Evolutionary conservation across 108 stramenopile genomes (phyloP), one percentile per base, ranked within the genome.

Genomic region (Aurantiochytrium sp.): DNA sequence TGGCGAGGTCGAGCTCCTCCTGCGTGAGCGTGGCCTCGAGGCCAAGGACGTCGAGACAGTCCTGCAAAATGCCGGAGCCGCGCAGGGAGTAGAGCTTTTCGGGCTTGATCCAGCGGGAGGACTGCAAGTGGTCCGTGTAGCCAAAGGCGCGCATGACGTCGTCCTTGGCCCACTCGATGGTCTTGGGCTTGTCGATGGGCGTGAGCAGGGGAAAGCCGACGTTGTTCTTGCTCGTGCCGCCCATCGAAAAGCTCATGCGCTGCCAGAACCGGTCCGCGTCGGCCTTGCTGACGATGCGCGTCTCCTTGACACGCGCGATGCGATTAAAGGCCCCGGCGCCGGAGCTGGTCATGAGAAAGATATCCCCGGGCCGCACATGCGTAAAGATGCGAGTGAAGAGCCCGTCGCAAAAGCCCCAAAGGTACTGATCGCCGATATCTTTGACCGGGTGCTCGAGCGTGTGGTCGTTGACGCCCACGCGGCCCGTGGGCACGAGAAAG

Each of bases 371-470:
- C 12, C 73, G 39, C n/a, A 81, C 30, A 48, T 81, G 39, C 10
- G 30, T 48, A 81, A 81, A 81, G n/a, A 81, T 81, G 19, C 73
- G 73, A 27, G 73, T 27, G 32, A 81, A 81, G 42, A 81, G 73
- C 24, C 73, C 73, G 10, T 81, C 73, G 45, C 73, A 81, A n/a
- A 81, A 81, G 6, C 73, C 73, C 73, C 73, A 81, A 19, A 81
- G 73, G 39, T 81, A 42, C 39, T 48, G 21, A 48, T 81, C 32
- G 2, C 24, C 73, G 42, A 41, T 12, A 22, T 81, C 42, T 17
- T 24, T 24, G 24, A 81, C 73, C 6, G 73, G 73, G 0, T 41
- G 27, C 17, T 41, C 45, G 10, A 81, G 45, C 1, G 73, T 81
- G 30, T 81, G 73, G 30, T 81, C 73, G 73, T 81, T 81, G 42